Evolutionary conservation across 1,284 basidiomycete genomes (phyloP), one percentile per base, ranked within the genome.

Genomic region (Tilletia setariae): DNA sequence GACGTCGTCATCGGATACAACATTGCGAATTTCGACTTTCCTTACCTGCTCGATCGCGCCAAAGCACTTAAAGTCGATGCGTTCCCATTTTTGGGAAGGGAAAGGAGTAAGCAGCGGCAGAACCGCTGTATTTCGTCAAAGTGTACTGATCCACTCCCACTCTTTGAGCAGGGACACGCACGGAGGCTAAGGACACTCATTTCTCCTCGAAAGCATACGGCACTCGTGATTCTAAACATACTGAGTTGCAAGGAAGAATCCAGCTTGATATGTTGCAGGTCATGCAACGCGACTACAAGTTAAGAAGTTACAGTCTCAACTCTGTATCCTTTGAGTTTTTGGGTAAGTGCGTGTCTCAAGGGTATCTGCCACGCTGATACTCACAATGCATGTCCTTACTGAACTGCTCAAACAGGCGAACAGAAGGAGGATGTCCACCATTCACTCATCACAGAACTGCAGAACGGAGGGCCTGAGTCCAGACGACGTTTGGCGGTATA

Each of bases 181-280:
- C 79, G 56, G 80, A 82, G 71, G 75, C 75, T 23, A 81, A 81
- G 61, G 79, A 81, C 47, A 81, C 80, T 7, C 80, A 81, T 71
- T 82, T 82, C 59, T 82, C 80, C 1, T 82, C 80, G 30, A 82
- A 82, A 70, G 80, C 80, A 8, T 82, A 82, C 66, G 80, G 80
- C 51, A 82, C 80, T 2, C 77, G 80, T 28, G 80, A 82, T 68
- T 79, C 77, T 2, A 82, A 82, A 49, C 73, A 77, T 65, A 82
- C 80, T 51, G 79, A 82, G 66, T 67, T 81, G 40, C 79, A 81
- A 63, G 80, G 80, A 0, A 75, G 80, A n/a, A 74, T 82, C 15
- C 80, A 82, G 67, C 76, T 82, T 61, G 80, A 82, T 66, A 79
- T 82, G 76, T 78, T 82, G 15, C 79, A 82, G 63, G 79, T 82